Evolutionary conservation across 2,329 filamentous ascomycete genomes (phyloP), one percentile per base, ranked within the genome.

Genomic region (Aspergillus arachidicola): DNA sequence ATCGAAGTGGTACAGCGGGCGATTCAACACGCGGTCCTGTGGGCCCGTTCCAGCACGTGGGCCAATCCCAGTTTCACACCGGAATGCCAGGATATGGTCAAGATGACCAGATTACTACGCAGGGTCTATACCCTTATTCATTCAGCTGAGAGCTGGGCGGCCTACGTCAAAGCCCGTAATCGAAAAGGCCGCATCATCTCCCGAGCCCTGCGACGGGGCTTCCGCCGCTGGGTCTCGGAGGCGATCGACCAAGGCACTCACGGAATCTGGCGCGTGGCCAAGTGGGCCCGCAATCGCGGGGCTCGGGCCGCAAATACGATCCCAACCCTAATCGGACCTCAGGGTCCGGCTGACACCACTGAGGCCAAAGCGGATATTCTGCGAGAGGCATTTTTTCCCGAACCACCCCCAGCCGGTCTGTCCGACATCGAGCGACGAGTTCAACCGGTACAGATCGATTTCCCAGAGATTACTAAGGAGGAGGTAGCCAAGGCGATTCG

Each of bases 1-100:
- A 36, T 36, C 1, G 34, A 36, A 10, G 34, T 14, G 1, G 34
- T 36, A 2, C 12, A 36, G 1, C 11, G 11, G 2, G 34, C 34
- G 1, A 36, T 36, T 14, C 11, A 36, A 5, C 10, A 36, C 12
- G 3, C 12, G 11, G 12, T 36, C 34, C 34, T 1, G 12, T 36
- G 34, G 34, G 34, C 3, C 34, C 10, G 34, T 73, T 68, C 0
- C 69, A 75, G 61, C 66, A 72, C 41, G 11, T 53, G 32, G 32
- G 11, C 32, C 32, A 34, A 34, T 5, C 32, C 32, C 1, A 34
- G 14, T 4, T 14, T 34, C 11, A 34, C 10, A 11, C 32, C 32
- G 3, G 32, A 34, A 34, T 34, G 2, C 32, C 32, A 11, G 10
- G 32, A 34, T 2, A 9, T 9, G 4, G 11, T 34, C 32, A 34